phyloP scores from a whole-genome alignment of 225 moss, liverwort and hornwort genomes.

The Rhytidiadelphus loreus region DNA sequence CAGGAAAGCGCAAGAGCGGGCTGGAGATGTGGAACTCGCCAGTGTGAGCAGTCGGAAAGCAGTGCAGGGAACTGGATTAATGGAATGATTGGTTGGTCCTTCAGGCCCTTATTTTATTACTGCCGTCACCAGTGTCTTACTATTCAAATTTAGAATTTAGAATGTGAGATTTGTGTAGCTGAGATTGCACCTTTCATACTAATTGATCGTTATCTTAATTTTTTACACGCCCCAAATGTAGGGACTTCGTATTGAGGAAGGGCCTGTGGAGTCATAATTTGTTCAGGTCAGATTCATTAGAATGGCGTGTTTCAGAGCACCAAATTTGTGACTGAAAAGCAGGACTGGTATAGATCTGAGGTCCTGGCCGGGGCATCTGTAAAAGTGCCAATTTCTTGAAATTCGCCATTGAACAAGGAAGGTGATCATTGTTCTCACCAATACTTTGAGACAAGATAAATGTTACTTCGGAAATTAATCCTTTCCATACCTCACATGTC shows the following conservation, averaged over 20 bases:
- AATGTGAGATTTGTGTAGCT: background rate
- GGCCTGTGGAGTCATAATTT: background rate
- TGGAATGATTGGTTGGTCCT: slow-evolving; percentile 12
- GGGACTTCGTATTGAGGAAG: background rate
- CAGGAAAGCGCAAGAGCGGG: slow-evolving; percentile 27
- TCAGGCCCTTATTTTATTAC: background rate
- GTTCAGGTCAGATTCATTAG: background rate
- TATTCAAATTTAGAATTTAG: background rate
- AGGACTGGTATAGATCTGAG: background rate
- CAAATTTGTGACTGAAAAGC: background rate
- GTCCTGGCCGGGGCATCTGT: background rate
- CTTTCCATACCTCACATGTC: background rate
- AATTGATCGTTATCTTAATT: background rate
- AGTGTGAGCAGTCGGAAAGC: slow-evolving; percentile 28
- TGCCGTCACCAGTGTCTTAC: background rate
- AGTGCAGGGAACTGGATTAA: slow-evolving; percentile 10
- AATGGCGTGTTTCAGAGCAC: background rate
- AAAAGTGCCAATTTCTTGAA: background rate
- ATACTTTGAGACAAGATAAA: background rate
- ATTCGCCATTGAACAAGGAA: background rate
- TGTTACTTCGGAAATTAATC: background rate
- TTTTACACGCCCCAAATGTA: background rate
- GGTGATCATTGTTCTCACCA: background rate
- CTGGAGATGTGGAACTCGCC: slow-evolving; percentile 38
- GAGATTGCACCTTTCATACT: background rate